Evolutionary conservation across 192 early-diverging fungal genomes (phyloP).

Genomic region (Umbelopsis sp.): DNA sequence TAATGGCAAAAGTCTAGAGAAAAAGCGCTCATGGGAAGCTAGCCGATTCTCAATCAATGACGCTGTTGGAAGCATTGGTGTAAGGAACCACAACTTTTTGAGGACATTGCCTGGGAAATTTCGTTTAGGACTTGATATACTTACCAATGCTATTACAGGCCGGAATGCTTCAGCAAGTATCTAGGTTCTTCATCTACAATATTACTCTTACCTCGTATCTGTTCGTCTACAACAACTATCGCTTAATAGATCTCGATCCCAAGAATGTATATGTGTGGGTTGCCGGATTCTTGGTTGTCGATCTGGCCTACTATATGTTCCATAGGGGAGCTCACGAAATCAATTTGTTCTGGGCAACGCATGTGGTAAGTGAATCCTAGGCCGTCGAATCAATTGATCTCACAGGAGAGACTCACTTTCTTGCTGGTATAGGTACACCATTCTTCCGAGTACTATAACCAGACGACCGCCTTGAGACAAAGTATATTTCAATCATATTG

Average conservation of each 20-base stretch:
- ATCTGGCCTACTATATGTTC: constrained; percentile 52
- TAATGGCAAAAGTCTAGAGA: constrained; percentile 31
- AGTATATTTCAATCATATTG: constrained; percentile 48
- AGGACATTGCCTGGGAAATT: too few relatives aligned
- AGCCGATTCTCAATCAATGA: constrained; percentile 56
- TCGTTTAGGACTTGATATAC: too few relatives aligned
- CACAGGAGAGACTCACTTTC: background rate
- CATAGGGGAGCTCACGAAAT: constrained; percentile 62
- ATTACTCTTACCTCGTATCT: constrained; percentile 49
- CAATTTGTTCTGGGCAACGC: constrained; percentile 60
- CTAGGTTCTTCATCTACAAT: constrained; percentile 46
- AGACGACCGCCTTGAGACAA: constrained; percentile 57
- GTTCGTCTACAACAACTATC: constrained; percentile 53
- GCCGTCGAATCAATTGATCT: background rate
- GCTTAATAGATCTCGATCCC: constrained; percentile 44
- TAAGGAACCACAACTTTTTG: background rate
- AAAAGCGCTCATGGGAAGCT: constrained; percentile 38
- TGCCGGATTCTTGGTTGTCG: constrained; percentile 52
- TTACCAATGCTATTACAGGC: constrained; percentile 21
- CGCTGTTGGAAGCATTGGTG: constrained; percentile 48
- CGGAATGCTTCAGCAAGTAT: constrained; percentile 56
- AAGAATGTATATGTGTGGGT: constrained; percentile 50
- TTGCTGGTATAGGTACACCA: constrained; percentile 34
- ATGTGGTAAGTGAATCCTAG: constrained; percentile 35
- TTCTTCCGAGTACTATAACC: constrained; percentile 58